A percentile compares a stretch with the other conserved stretches of the same genome.
Conservation (phyloP, 768 basidiomycete species). For the Xanthoconium stramineum region DNA sequence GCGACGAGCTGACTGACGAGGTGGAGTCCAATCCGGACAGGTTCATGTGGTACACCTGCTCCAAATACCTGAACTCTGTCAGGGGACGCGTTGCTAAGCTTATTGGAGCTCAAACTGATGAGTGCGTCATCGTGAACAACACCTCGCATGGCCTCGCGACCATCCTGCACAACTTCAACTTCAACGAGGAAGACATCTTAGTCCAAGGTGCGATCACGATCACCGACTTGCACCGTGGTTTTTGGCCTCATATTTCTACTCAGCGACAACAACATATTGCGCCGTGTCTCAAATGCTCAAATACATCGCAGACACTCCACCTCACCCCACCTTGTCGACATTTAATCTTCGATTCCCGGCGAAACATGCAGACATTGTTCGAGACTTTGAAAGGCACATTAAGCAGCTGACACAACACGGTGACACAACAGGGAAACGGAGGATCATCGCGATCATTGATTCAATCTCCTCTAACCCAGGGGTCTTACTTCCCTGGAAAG, state of each 20-base stretch:
- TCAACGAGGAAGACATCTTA: slow-evolving; percentile 56
- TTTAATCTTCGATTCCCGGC: slow-evolving; percentile 55
- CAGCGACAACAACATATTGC: slow-evolving; percentile 57
- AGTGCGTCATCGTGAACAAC: slow-evolving; percentile 47
- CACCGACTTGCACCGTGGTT: neutral
- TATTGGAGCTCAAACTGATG: slow-evolving; percentile 52
- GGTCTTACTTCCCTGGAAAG: slow-evolving; percentile 64
- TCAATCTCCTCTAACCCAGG: slow-evolving; percentile 62
- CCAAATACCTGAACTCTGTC: slow-evolving; percentile 34
- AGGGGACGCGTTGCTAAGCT: slow-evolving; percentile 47
- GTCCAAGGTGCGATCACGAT: slow-evolving; percentile 35
- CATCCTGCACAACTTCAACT: slow-evolving; percentile 58
- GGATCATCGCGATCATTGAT: slow-evolving; percentile 70
- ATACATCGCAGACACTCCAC: slow-evolving; percentile 52
- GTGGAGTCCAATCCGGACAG: slow-evolving; percentile 57
- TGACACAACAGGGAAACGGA: slow-evolving; percentile 29
- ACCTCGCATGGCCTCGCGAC: slow-evolving; percentile 48
- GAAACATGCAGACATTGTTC: slow-evolving; percentile 52
- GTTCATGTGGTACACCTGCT: slow-evolving; percentile 43
- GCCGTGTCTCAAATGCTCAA: slow-evolving; percentile 51
- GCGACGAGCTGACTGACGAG: slow-evolving; percentile 37
- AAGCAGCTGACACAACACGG: slow-evolving; percentile 24
- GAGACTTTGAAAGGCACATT: slow-evolving; percentile 41
- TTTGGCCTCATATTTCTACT: neutral
- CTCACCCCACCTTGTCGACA: slow-evolving; percentile 47